Evolutionary conservation across 192 early-diverging fungal genomes (phyloP), one percentile per base, ranked within the genome.

Genomic region (Dissophora globulifera): DNA sequence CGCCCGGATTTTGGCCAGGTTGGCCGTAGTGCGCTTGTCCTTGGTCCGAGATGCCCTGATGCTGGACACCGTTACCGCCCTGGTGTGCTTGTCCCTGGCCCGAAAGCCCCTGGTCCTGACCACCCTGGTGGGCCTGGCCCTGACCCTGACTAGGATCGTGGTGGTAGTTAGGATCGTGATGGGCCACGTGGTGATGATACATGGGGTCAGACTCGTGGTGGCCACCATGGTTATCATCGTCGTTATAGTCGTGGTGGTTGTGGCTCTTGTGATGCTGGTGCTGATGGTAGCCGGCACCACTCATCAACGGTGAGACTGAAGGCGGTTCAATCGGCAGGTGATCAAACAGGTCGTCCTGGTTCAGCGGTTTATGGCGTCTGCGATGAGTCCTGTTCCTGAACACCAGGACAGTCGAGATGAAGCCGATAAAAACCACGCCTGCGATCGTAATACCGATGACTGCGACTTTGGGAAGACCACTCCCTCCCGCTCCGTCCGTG

Each of bases 311-410:
- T 1, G 32, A 5, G 1, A 62, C 62, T 1, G 70, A 51, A 5
- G 47, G 31, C 4, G 61, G 56, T 12, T 53, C 41, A 16, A 69
- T 61, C 22, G 62, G 70, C 19, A 75, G 32, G 17, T 75, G 70
- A 17, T 54, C 70, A 60, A 75, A 75, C 27, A 71, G 19, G 41
- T 75, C 62, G 6, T 47, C 46, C n/a, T 64, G 62, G 7, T 9
- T 29, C 50, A 75, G 15, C 6, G 62, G 49, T 29, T 66, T 54
- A 23, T 75, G 70, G 2, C 48, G 40, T 17, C 40, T 63, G 13
- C 4, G 41, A 16, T 17, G 38, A 2, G 42, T n/a, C 0, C 26
- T 15, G 25, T 50, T 5, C 62, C 66, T 75, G 32, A 65, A 52
- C 13, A 65, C 40, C 17, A 75, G 7, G 49, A 75, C 56, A 0